Conservation (phyloP, 371 early-diverging fungal genomes). For the Neoconidiobolus thromboides region DNA sequence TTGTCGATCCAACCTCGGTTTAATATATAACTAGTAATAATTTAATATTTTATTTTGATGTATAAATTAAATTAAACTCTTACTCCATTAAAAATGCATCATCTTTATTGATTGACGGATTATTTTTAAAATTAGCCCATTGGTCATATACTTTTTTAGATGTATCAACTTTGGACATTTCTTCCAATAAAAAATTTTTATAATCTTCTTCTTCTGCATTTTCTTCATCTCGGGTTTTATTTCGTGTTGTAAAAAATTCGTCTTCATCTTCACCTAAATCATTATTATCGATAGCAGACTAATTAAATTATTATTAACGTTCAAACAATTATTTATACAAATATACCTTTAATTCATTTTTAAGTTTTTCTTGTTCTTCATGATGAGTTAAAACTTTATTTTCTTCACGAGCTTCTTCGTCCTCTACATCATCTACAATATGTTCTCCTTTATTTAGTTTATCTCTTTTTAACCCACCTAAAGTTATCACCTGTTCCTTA, state of each 20-base stretch:
- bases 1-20: slow-evolving; percentile 90
- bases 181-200: slow-evolving; percentile 55
- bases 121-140: slow-evolving; percentile 34
- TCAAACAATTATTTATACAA: not conserved
- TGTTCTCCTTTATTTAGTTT: slow-evolving; percentile 51
- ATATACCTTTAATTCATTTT: slow-evolving; percentile 37
- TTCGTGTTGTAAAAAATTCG: slow-evolving; percentile 51
- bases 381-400: slow-evolving; percentile 26
- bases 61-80: slow-evolving; percentile 5
- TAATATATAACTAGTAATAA: slow-evolving; percentile 39
- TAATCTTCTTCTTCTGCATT: slow-evolving; percentile 71
- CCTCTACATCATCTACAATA: slow-evolving; percentile 30
- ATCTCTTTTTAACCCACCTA: slow-evolving; percentile 61
- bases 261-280: slow-evolving; percentile 34
- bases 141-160: slow-evolving; percentile 26
- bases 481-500: slow-evolving; percentile 21
- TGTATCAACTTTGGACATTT: slow-evolving; percentile 20
- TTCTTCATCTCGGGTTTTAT: slow-evolving; percentile 46
- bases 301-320: not conserved
- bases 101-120: slow-evolving; percentile 28
- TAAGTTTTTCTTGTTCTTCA: slow-evolving; percentile 69
- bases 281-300: slow-evolving; percentile 17
- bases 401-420: slow-evolving; percentile 13
- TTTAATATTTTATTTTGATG: not conserved
- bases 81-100: slow-evolving; percentile 82